phyloP scores from a whole-genome alignment of 2,329 filamentous ascomycete species.

The Venturia carpophila region DNA sequence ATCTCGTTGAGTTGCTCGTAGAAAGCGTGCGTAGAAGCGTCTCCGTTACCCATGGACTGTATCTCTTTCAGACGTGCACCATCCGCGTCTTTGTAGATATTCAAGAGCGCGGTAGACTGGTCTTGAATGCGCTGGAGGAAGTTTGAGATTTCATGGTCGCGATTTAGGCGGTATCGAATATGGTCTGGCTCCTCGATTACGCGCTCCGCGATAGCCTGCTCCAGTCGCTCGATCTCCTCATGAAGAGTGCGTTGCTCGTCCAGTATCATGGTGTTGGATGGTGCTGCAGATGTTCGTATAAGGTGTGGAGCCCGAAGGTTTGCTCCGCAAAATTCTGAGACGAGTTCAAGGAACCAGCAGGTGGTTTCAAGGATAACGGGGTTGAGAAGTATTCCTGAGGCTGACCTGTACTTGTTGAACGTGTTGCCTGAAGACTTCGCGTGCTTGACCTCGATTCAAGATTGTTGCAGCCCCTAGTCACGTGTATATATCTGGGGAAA shows the following conservation, averaged over 20 bases:
- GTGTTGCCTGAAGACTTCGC: neutral
- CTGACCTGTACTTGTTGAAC: neutral
- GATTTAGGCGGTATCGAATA: constrained; percentile 81
- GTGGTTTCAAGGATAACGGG: too few relatives aligned
- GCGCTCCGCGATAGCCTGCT: constrained; percentile 87
- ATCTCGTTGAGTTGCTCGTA: constrained; percentile 75
- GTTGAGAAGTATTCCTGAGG: neutral
- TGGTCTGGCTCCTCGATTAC: constrained; percentile 72
- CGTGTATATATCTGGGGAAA: neutral
- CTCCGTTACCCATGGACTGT: constrained; percentile 73
- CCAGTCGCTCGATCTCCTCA: constrained; percentile 91
- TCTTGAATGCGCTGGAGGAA: constrained; percentile 81
- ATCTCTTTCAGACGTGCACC: constrained; percentile 69
- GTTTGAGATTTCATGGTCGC: constrained; percentile 84
- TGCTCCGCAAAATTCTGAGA: neutral
- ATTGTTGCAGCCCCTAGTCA: neutral
- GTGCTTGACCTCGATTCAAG: neutral
- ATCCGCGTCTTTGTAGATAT: constrained; percentile 75
- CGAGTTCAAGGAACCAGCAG: neutral
- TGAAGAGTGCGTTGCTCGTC: constrained; percentile 93
- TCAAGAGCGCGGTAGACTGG: constrained; percentile 71
- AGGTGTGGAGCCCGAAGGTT: neutral
- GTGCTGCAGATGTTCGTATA: neutral
- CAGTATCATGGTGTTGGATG: constrained; percentile 54
- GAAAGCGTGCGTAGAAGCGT: constrained; percentile 79